A percentile compares a stretch with the other conserved stretches of the same genome.
Evolutionary conservation across 495 filamentous ascomycete species (phyloP).

Genomic region (Pyronema omphalodes): DNA sequence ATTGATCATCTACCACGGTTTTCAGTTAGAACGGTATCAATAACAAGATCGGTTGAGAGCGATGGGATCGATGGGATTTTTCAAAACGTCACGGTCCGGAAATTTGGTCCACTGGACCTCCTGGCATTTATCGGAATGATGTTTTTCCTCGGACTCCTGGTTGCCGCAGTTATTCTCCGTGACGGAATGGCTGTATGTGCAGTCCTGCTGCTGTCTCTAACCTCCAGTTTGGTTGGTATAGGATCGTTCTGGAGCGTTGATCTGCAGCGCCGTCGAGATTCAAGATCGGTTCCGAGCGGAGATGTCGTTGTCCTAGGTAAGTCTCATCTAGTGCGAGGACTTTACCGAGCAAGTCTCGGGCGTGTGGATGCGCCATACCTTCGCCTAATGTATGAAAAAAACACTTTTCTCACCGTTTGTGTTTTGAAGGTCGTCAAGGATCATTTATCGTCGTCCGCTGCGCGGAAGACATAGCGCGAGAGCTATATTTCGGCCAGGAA

Average conservation of each 20-base stretch:
- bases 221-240: constrained; percentile 34
- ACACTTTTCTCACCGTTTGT: constrained; percentile 40
- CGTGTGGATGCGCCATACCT: background rate
- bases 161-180: constrained; percentile 29
- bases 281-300: constrained; percentile 34
- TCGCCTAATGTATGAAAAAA: constrained; percentile 6
- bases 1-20: constrained; percentile 5
- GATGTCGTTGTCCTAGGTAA: constrained; percentile 37
- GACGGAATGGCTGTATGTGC: constrained; percentile 39
- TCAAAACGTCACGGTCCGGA: constrained; percentile 23
- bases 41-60: background rate
- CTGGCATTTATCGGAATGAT: constrained; percentile 25
- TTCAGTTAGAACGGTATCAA: background rate
- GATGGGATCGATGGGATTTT: constrained; percentile 27
- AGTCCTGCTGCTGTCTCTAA: constrained; percentile 29
- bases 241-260: constrained; percentile 37
- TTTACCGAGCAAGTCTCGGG: no score
- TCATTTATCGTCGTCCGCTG: constrained; percentile 44
- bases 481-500: constrained; percentile 44
- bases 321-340: background rate
- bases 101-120: background rate
- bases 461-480: constrained; percentile 42
- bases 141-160: constrained; percentile 29
- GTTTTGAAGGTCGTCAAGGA: constrained; percentile 32
- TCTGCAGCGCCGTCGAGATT: constrained; percentile 32